Evolutionary conservation across 768 basidiomycete genomes (phyloP), one percentile per base, ranked within the genome.

Genomic region (Nevesoporus exiguus): DNA sequence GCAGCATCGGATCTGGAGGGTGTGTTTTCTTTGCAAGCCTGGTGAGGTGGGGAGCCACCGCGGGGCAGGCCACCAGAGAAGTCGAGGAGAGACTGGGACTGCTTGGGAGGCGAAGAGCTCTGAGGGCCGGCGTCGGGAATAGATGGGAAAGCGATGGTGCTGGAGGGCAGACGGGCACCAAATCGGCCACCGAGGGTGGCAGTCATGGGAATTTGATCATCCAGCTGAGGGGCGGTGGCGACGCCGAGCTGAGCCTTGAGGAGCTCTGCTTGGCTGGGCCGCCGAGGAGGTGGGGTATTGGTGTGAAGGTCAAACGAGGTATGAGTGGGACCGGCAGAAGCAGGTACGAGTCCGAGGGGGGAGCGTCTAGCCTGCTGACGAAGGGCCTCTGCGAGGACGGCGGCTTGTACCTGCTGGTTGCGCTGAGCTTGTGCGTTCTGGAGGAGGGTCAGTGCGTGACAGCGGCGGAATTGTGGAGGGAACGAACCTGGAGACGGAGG

Each of bases 1-100:
- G 82, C 89, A 31, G 81, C 73, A 65, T 93, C 90, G 2, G 90
- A 91, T 71, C 90, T 92, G 66, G 90, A 91, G n/a, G 85, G 82
- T 6, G 71, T 63, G 41, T 27, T 57, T 22, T 69, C 68, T 36
- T 53, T 64, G 52, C 66, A 62, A 43, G 56, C 73, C 56, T 76
- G 79, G 15, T 67, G 29, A 34, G 78, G 74, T 15, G 76, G 65
- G 10, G 76, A 75, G 55, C 71, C 76, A 37, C 87, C 87, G 47
- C 90, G 77, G n/a, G 81, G 76, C 11, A 83, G 85, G 42, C 86
- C 88, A 55, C 86, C 87, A n/a, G n/a, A n/a, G n/a, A n/a, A n/a
- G 61, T 83, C 85, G 65, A 90, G 83, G 48, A 84, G 78, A 51
- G 85, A 85, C 48, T 79, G 78, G 51, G 85, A 85, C 48, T 79